Percentiles rank a stretch among this genome's conserved stretches.
Evolutionary conservation across 345 rosid genomes (phyloP).

Genomic region (Laguncularia racemosa): DNA sequence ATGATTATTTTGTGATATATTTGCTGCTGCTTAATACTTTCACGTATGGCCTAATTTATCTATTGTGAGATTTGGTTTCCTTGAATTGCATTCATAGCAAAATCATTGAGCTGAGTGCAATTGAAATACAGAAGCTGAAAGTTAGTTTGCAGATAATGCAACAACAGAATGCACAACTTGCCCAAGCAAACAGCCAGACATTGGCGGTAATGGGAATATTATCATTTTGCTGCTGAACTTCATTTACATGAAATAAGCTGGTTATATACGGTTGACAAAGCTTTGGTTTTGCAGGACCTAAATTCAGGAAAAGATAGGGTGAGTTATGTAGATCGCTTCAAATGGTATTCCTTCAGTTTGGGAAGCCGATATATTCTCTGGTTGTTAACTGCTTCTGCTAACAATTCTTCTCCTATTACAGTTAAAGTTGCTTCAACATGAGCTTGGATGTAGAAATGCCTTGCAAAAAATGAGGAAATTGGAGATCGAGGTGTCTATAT

Average conservation of each 20-base stretch:
- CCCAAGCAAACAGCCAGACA: conserved; percentile 51
- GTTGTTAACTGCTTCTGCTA: too few species aligned
- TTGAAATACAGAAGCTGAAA: conserved; percentile 49
- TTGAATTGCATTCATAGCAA: conserved; percentile 28
- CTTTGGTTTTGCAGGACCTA: conserved; percentile 49
- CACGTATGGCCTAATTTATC: conserved; percentile 7
- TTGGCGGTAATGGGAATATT: conserved; percentile 33
- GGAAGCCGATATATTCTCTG: too few species aligned
- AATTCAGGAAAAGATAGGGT: conserved; percentile 64
- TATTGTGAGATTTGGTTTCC: conserved; percentile 6
- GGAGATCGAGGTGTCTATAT: conserved; percentile 23
- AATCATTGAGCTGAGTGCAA: conserved; percentile 40
- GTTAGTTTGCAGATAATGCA: conserved; percentile 44
- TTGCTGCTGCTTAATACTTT: not conserved
- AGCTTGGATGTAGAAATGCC: conserved; percentile 58
- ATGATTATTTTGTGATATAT: conserved; percentile 1
- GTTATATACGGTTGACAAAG: not conserved
- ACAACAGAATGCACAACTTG: conserved; percentile 58
- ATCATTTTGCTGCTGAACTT: conserved; percentile 6
- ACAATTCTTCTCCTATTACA: conserved; percentile 22
- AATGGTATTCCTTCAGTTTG: not conserved
- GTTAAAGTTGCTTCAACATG: conserved; percentile 60
- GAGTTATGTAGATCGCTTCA: conserved; percentile 15
- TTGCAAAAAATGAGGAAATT: conserved; percentile 33
- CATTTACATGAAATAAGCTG: not conserved